Evolutionary conservation across 192 early-diverging fungal species (phyloP), one percentile per base, ranked within the genome.

Genomic region (Entomortierella lignicola): DNA sequence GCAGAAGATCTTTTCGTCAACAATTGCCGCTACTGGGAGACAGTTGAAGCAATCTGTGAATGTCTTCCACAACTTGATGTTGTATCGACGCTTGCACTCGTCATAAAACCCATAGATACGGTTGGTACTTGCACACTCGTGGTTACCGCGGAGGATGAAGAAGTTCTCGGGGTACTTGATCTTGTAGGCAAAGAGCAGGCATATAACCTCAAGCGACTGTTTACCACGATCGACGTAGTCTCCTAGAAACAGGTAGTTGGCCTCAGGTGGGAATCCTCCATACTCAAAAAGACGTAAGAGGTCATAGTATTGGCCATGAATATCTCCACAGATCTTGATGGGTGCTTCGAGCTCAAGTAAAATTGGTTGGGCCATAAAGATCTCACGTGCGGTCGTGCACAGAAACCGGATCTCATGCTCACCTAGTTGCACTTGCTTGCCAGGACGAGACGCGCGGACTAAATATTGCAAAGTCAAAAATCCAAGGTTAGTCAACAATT

Each of bases 131-230:
- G 97, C 97, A 72, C 94, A 95, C 83, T 99, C 97, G 83, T 99
- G 97, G 85, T 99, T 99, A 55, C 97, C 97, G 74, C 97, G 91
- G 66, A 99, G 87, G 72, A 99, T 95, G 88, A 99, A 99, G 81
- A 99, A 99, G 90, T 99, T 99, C 66, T 97, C 97, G 3, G 96
- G 97, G 83, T 95, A 99, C 88, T 99, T 99, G 90, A 99, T 99
- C 82, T 99, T 99, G 90, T 99, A 99, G 29, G 96, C 96, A 50
- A 99, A 88, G 55, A 99, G 87, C 55, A 99, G 85, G 63, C 97
- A 97, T 79, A 99, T 99, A n/a, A 95, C 97, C 82, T 99, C 97
- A 37, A 99, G 85, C 31, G 94, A 96, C 84, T 99, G 97, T 80
- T 99, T 99, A 60, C 97, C 97, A 58, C 97, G 89, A 81, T 99